Percentiles rank a stretch among this genome's conserved stretches.
Conservation (phyloP, 768 basidiomycete genomes). For the Peribolospora baueri region DNA sequence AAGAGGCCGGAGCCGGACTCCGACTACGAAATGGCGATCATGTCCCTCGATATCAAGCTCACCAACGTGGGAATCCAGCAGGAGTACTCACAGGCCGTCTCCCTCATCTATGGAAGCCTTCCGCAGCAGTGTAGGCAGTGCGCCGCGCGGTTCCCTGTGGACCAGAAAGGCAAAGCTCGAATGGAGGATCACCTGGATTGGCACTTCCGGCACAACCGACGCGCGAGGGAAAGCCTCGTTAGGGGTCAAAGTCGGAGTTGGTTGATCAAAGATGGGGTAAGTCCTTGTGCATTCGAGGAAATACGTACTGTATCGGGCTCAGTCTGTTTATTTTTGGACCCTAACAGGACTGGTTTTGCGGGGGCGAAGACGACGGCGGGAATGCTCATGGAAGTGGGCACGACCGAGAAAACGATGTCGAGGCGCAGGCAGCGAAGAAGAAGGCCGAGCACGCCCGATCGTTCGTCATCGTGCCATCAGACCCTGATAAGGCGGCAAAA, state of each 20-base stretch:
- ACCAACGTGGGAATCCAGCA: constrained; percentile 44
- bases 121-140: constrained; percentile 80
- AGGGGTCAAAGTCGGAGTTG: constrained; percentile 75
- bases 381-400: constrained; percentile 15
- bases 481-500: constrained; percentile 60
- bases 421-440: constrained; percentile 40
- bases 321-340: neutral
- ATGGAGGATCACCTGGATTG: constrained; percentile 80
- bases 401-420: constrained; percentile 40
- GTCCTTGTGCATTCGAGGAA: constrained; percentile 16
- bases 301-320: neutral
- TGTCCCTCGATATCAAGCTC: constrained; percentile 37
- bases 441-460: constrained; percentile 22
- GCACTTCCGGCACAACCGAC: constrained; percentile 84
- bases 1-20: constrained; percentile 19
- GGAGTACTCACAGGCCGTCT: constrained; percentile 28
- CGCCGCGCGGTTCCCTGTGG: constrained; percentile 61
- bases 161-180: constrained; percentile 39
- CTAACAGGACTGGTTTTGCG: constrained; percentile 59
- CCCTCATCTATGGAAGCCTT: constrained; percentile 49
- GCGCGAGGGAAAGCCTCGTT: constrained; percentile 30
- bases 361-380: constrained; percentile 3
- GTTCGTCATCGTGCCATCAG: constrained; percentile 54
- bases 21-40: constrained; percentile 36
- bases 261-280: constrained; percentile 60